These are phyloP conservation scores for Phytopythium montanum DNA, from an alignment of 352 stramenopile genomes.

Conservation along the genomic window DNA sequence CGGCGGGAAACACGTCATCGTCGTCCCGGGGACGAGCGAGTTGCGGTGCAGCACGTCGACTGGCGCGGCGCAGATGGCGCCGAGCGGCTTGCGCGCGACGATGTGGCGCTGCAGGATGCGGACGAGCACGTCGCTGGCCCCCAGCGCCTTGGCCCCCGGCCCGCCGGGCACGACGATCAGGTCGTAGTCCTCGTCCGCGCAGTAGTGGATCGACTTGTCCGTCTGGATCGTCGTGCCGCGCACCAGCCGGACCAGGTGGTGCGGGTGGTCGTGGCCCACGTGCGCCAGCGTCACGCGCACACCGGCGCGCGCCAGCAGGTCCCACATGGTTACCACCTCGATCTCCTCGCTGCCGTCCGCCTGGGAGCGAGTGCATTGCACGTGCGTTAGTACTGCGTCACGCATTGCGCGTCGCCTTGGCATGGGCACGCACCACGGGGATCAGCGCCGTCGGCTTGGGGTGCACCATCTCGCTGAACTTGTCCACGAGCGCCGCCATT, in stretches of 20 bases:
- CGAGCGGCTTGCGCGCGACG: slow-evolving; percentile 36
- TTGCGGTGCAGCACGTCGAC: slow-evolving; percentile 56
- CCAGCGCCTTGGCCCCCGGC: slow-evolving; percentile 42
- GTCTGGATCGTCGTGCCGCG: slow-evolving; percentile 53
- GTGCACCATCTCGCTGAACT: slow-evolving; percentile 52
- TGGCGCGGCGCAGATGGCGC: slow-evolving; percentile 47
- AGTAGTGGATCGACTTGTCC: slow-evolving; percentile 63
- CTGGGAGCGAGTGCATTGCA: slow-evolving; percentile 16
- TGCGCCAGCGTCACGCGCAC: slow-evolving; percentile 62
- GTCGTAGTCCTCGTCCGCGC: slow-evolving; percentile 52
- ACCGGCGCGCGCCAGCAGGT: slow-evolving; percentile 50
- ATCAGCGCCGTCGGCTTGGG: slow-evolving; percentile 62
- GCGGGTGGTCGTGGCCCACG: slow-evolving; percentile 32
- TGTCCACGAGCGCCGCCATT: slow-evolving; percentile 49
- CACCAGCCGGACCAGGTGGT: slow-evolving; percentile 53
- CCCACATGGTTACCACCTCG: slow-evolving; percentile 45
- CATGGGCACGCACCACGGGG: slow-evolving; percentile 32
- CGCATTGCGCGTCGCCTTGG: background rate
- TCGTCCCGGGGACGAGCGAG: slow-evolving; percentile 32
- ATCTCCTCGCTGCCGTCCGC: slow-evolving; percentile 61
- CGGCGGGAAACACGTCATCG: slow-evolving; percentile 38
- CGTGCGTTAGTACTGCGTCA: background rate
- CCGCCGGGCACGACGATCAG: slow-evolving; percentile 65
- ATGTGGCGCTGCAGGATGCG: slow-evolving; percentile 56
- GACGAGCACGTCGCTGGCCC: slow-evolving; percentile 33